Conservation (phyloP, 345 rosid genomes). For the Bruguiera parviflora region DNA sequence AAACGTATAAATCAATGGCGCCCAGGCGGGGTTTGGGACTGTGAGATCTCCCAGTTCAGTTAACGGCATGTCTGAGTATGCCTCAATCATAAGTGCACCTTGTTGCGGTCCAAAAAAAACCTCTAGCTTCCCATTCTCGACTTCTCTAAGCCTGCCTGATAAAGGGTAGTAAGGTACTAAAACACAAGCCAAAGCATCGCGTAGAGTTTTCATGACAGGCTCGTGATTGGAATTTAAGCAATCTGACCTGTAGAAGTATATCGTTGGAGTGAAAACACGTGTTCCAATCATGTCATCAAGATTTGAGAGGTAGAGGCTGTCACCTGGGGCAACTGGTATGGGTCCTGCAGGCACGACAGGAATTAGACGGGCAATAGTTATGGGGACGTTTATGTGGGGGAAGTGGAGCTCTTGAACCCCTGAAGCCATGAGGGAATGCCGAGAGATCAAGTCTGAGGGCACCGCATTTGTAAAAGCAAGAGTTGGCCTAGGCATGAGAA, state of each 20-base stretch:
- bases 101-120: constrained; percentile 67
- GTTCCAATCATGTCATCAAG: constrained; percentile 77
- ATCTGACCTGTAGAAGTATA: constrained; percentile 53
- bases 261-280: constrained; percentile 82
- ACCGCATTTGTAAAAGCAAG: constrained; percentile 24
- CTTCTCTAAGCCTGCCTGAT: constrained; percentile 72
- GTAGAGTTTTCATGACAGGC: constrained; percentile 34
- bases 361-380: constrained; percentile 31
- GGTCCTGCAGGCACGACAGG: constrained; percentile 57
- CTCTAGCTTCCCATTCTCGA: constrained; percentile 58
- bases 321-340: constrained; percentile 41
- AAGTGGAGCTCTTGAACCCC: constrained; percentile 63
- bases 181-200: constrained; percentile 53
- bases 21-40: constrained; percentile 88
- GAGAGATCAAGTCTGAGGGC: neutral
- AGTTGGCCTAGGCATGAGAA: constrained; percentile 16
- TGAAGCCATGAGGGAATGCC: constrained; percentile 46
- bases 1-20: constrained; percentile 58
- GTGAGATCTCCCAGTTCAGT: constrained; percentile 70
- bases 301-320: constrained; percentile 76
- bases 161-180: constrained; percentile 83
- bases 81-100: constrained; percentile 77
- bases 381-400: constrained; percentile 42
- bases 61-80: constrained; percentile 47
- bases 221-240: constrained; percentile 14